These are phyloP conservation scores for Heliamphora exappendiculata DNA, from an alignment of 148 eudicot genomes.

Conservation along the genomic window DNA sequence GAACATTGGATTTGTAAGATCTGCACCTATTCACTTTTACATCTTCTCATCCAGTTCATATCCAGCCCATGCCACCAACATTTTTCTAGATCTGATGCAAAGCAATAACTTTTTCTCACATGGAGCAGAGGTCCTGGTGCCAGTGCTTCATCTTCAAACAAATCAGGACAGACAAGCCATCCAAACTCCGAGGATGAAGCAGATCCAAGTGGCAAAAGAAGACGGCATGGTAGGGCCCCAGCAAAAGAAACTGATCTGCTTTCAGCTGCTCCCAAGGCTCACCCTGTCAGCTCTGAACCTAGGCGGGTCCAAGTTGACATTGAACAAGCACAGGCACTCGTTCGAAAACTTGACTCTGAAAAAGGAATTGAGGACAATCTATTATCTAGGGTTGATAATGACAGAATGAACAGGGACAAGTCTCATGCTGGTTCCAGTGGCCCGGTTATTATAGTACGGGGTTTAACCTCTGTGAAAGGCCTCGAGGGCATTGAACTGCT, in stretches of 20 bases:
- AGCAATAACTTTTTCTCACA: constrained; percentile 6
- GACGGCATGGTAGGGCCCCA: constrained; percentile 54
- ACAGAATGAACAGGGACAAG: constrained; percentile 66
- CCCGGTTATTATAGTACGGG: constrained; percentile 78
- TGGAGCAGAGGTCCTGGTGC: constrained; percentile 74
- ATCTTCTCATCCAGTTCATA: too few species aligned
- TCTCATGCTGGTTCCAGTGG: constrained; percentile 77
- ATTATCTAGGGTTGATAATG: constrained; percentile 62
- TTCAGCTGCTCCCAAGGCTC: constrained; percentile 85
- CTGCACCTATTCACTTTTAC: neutral
- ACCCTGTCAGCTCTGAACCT: constrained; percentile 74
- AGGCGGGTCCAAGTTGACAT: constrained; percentile 63
- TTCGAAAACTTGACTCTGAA: constrained; percentile 78
- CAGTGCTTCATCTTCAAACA: constrained; percentile 35
- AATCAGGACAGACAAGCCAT: constrained; percentile 65
- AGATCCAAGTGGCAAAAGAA: constrained; percentile 62
- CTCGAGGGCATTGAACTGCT: constrained; percentile 91
- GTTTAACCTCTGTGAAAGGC: constrained; percentile 74
- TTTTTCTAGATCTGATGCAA: neutral
- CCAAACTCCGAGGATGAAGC: constrained; percentile 83
- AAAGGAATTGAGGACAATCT: constrained; percentile 89
- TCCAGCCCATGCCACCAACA: neutral
- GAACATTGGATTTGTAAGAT: constrained; percentile 79
- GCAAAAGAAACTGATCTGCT: constrained; percentile 57
- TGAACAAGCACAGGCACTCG: constrained; percentile 78